Conservation (phyloP, 352 stramenopile genomes). For the Pythium apleroticum region DNA sequence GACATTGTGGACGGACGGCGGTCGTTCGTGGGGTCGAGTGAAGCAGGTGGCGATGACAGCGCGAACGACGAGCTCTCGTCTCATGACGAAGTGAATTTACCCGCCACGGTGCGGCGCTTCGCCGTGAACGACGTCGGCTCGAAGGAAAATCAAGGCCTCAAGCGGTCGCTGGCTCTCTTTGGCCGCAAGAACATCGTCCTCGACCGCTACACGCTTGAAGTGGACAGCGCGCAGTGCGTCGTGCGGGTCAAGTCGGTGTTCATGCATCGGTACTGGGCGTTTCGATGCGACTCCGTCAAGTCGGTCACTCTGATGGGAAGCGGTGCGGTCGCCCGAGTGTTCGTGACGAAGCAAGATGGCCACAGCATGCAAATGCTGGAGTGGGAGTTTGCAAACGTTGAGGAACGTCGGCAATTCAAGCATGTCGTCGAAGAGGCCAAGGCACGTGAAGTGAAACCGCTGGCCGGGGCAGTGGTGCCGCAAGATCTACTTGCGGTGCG, state of each 20-base stretch:
- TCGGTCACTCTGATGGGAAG: slow-evolving; percentile 11
- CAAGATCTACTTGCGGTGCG: not conserved
- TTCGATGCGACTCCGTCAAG: slow-evolving; percentile 67
- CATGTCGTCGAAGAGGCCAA: slow-evolving; percentile 41
- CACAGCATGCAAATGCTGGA: slow-evolving; percentile 60
- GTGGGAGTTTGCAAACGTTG: slow-evolving; percentile 74
- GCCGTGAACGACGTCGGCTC: slow-evolving; percentile 70
- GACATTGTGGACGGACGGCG: slow-evolving; percentile 64
- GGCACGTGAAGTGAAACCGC: slow-evolving; percentile 13
- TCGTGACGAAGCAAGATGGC: slow-evolving; percentile 57
- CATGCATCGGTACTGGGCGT: slow-evolving; percentile 80
- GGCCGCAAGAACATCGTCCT: slow-evolving; percentile 67
- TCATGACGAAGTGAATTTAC: slow-evolving; percentile 30
- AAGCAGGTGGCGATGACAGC: slow-evolving; percentile 7
- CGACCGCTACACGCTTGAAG: slow-evolving; percentile 77
- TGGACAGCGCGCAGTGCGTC: slow-evolving; percentile 69
- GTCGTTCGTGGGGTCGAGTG: slow-evolving; percentile 20
- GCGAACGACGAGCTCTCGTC: slow-evolving; percentile 3
- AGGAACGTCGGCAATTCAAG: slow-evolving; percentile 65
- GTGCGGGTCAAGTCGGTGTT: slow-evolving; percentile 82
- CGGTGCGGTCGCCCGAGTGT: slow-evolving; percentile 33
- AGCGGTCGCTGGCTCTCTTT: slow-evolving; percentile 53
- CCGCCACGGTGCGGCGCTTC: slow-evolving; percentile 69
- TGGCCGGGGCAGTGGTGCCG: not conserved
- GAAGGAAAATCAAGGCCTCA: slow-evolving; percentile 56